Base-by-base conservation (phyloP, 345 rosid species). In the Brassica nigra region DNA sequence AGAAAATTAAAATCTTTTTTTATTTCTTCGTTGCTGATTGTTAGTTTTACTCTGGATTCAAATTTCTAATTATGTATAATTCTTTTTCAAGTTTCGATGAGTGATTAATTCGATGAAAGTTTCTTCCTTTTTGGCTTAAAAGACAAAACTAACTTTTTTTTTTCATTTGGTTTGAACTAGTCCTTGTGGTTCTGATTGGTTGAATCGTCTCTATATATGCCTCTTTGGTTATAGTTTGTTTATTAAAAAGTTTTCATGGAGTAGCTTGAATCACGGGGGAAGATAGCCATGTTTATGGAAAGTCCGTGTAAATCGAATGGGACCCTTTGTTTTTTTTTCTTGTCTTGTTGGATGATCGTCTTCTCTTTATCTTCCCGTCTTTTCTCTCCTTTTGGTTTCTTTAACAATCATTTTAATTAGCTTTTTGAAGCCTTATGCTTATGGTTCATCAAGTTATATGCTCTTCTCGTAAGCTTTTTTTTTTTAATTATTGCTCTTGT, bases 211-310 rank as follows among this genome's bases (percentile, higher is more conserved):
- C 6, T 57, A 59, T 34, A 1, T 73, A n/a, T 49, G 27, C 34
- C 0, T 33, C 10, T 62, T 62, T 79, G 61, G 0, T 61, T 16
- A 12, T 10, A 36, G 28, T 67, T 44, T 61, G 18, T 58, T 8
- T 54, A 2, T 47, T 4, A 15, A 18, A 18, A 18, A 18, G 6
- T 57, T 42, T 3, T 15, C 10, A 34, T 75, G 83, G 83, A 52
- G 54, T 75, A 75, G 79, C 83, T 62, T 62, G 10, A 80, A 68
- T 80, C 79, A 75, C 80, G 83, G 80, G 63, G 71, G 64, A 69
- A 70, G 30, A 63, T 7, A 47, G 55, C 18, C 76, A 4, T 70
- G 73, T 80, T 80, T 20, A 65, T 80, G 83, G 83, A 65, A 76
- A 80, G 44, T 29, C 80, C 83, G 83, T 80, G 62, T 70, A 42